phyloP scores from a whole-genome alignment of 2,329 filamentous ascomycete species.

The Arthrobotrys entomopaga region DNA sequence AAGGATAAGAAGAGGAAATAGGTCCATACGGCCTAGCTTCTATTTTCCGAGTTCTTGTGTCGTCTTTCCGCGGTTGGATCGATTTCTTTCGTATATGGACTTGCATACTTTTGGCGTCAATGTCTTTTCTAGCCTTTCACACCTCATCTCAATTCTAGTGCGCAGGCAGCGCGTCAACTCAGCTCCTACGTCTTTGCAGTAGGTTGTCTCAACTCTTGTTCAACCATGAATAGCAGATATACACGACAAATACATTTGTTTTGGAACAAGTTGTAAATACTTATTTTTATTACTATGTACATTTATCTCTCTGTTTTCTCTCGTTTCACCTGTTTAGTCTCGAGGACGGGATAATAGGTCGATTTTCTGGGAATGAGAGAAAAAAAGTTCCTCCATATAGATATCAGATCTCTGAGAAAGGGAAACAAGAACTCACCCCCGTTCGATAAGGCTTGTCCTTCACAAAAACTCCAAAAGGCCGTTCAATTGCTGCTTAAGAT shows the following conservation, averaged over 20 bases:
- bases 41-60: neutral
- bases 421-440: neutral
- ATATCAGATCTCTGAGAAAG: slow-evolving; percentile 9
- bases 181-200: slow-evolving; percentile 1
- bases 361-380: slow-evolving; percentile 20
- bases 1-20: slow-evolving; percentile 54
- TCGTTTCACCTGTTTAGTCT: neutral
- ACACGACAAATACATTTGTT: neutral
- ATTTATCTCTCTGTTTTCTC: slow-evolving; percentile 21
- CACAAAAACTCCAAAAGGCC: neutral
- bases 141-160: neutral
- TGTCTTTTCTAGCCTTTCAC: neutral
- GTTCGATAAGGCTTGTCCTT: neutral
- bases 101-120: slow-evolving; percentile 5
- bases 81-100: neutral
- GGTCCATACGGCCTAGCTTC: slow-evolving; percentile 1
- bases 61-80: neutral
- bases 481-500: slow-evolving; percentile 67
- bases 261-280: slow-evolving; percentile 39
- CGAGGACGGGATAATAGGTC: neutral
- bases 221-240: neutral
- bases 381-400: slow-evolving; percentile 27
- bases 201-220: slow-evolving; percentile 31
- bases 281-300: slow-evolving; percentile 41
- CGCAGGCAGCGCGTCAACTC: slow-evolving; percentile 24